phyloP scores from a whole-genome alignment of 371 early-diverging fungal genomes.

The Coemansia sp. region DNA sequence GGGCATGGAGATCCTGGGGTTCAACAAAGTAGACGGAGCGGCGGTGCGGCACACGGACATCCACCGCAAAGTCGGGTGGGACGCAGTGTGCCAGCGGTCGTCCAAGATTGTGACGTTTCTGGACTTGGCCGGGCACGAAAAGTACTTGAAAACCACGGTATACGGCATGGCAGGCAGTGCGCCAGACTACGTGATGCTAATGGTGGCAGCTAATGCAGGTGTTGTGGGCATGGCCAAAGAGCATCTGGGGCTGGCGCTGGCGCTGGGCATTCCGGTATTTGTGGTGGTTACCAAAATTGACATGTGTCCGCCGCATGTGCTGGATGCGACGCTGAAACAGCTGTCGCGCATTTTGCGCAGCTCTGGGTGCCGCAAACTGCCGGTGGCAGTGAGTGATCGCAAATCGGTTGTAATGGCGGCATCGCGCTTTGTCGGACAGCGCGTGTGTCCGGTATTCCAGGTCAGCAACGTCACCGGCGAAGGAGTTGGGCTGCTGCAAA shows the following conservation, averaged over 20 bases:
- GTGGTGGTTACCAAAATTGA: constrained; percentile 91
- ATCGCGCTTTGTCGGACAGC: constrained; percentile 76
- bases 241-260: constrained; percentile 85
- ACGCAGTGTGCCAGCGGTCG: constrained; percentile 71
- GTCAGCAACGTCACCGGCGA: constrained; percentile 90
- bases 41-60: constrained; percentile 61
- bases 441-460: constrained; percentile 91
- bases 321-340: constrained; percentile 81
- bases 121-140: constrained; percentile 91
- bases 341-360: constrained; percentile 78
- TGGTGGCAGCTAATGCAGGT: constrained; percentile 90
- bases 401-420: constrained; percentile 82
- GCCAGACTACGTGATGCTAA: constrained; percentile 88
- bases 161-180: constrained; percentile 89
- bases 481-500: constrained; percentile 76
- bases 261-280: constrained; percentile 81
- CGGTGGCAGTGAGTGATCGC: constrained; percentile 74
- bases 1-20: constrained; percentile 87
- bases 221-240: constrained; percentile 93
- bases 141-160: constrained; percentile 90
- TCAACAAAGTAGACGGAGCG: constrained; percentile 65
- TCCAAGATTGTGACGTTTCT: constrained; percentile 84
- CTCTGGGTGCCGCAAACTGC: constrained; percentile 88
- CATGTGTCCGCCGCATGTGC: constrained; percentile 83
- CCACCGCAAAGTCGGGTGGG: constrained; percentile 75